Evolutionary conservation across 139 green algal species (phyloP).

Genomic region (Trebouxia sp.): DNA sequence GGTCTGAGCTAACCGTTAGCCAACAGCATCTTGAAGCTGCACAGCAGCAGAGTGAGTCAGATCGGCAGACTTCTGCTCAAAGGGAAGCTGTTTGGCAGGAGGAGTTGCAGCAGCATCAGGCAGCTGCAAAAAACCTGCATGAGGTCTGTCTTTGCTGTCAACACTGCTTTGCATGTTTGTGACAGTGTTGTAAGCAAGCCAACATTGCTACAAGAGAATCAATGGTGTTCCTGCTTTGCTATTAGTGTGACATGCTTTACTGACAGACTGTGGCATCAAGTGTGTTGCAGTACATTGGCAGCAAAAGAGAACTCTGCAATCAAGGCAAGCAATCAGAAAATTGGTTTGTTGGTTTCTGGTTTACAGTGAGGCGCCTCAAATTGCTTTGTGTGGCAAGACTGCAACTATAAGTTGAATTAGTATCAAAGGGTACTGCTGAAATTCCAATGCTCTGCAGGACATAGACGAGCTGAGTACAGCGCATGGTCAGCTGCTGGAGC

Average conservation of each 20-base stretch:
- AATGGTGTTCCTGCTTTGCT: no score
- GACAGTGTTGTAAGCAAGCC: no score
- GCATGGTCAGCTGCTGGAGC: neutral
- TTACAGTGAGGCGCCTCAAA: no score
- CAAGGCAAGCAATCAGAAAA: no score
- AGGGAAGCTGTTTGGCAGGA: neutral
- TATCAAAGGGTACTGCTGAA: neutral
- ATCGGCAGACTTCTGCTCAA: neutral
- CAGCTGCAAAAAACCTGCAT: neutral
- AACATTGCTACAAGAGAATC: no score
- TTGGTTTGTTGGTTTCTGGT: no score
- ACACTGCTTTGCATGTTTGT: neutral
- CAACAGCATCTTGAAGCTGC: neutral
- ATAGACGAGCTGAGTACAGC: neutral
- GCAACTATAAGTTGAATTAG: neutral
- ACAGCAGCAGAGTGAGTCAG: neutral
- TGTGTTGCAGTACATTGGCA: no score
- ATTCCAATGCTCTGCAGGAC: neutral
- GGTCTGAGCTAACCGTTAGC: neutral
- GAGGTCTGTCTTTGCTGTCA: no score
- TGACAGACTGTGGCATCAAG: no score
- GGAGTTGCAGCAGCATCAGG: slow-evolving; percentile 15
- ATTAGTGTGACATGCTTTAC: no score
- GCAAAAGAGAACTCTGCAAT: no score
- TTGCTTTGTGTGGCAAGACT: neutral